phyloP scores from a whole-genome alignment of 2,329 filamentous ascomycete species.

The Aureobasidium sp. region DNA sequence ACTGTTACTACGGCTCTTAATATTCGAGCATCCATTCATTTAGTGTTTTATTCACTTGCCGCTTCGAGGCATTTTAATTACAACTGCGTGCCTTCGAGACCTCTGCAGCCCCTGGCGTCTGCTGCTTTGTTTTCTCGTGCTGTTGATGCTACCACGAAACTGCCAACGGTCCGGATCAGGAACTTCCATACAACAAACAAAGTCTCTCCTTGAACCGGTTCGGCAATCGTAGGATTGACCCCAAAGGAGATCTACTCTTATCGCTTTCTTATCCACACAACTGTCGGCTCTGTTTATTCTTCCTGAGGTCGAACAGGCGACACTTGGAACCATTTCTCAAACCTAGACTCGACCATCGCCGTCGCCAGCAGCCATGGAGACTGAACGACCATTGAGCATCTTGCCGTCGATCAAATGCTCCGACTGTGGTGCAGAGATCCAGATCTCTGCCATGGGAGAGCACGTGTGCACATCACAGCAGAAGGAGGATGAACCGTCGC shows the following conservation, averaged over 20 bases:
- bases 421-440: constrained; percentile 66
- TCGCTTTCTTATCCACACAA: constrained; percentile 9
- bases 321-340: not conserved
- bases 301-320: not conserved
- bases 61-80: constrained; percentile 11
- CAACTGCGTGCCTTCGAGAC: constrained; percentile 11
- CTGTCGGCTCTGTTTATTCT: constrained; percentile 7
- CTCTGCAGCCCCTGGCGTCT: not conserved
- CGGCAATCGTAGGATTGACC: not conserved
- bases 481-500: not conserved
- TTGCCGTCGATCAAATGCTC: constrained; percentile 86
- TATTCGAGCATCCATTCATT: constrained; percentile 13
- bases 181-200: constrained; percentile 11
- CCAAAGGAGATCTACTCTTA: not conserved
- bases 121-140: constrained; percentile 4
- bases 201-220: constrained; percentile 5
- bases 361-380: constrained; percentile 11
- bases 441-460: constrained; percentile 79
- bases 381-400: constrained; percentile 44
- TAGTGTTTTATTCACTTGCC: not conserved
- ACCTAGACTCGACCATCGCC: not conserved
- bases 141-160: constrained; percentile 10
- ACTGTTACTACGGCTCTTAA: not conserved
- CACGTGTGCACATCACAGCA: constrained; percentile 54
- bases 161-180: constrained; percentile 6